Conservation (phyloP, 306 rosid genomes). For the Luffa acutangula region DNA sequence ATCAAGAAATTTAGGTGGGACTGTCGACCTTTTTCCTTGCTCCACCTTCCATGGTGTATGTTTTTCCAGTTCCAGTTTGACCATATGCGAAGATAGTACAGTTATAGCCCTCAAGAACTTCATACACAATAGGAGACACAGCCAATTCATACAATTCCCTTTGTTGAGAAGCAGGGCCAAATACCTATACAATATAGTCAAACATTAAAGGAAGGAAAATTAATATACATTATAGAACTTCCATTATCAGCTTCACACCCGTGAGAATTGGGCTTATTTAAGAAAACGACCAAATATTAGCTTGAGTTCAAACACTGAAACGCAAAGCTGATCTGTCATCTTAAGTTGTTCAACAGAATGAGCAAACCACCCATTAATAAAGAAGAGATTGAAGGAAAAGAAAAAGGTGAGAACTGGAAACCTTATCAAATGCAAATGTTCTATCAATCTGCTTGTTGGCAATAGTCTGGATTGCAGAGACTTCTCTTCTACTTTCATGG, state of each 20-base stretch:
- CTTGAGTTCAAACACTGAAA: neutral
- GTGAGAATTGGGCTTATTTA: slow-evolving; percentile 1
- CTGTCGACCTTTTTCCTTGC: slow-evolving; percentile 77
- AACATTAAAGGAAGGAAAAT: slow-evolving; percentile 3
- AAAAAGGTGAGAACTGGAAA: slow-evolving; percentile 7
- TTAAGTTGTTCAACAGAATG: neutral
- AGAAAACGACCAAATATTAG: neutral
- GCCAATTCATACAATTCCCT: slow-evolving; percentile 88
- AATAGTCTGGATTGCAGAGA: slow-evolving; percentile 75
- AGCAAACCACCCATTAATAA: neutral
- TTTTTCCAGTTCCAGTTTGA: slow-evolving; percentile 97
- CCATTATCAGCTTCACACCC: slow-evolving; percentile 5
- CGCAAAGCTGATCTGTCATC: neutral
- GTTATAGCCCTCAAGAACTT: slow-evolving; percentile 98
- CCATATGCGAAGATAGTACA: slow-evolving; percentile 98
- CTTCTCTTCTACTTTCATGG: slow-evolving; percentile 68
- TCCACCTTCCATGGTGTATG: slow-evolving; percentile 99
- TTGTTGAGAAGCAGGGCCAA: slow-evolving; percentile 91
- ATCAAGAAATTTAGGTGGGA: neutral
- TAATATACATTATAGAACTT: neutral
- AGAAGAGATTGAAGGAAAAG: neutral
- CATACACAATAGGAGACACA: slow-evolving; percentile 85
- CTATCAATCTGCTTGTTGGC: slow-evolving; percentile 99
- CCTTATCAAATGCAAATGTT: slow-evolving; percentile 92
- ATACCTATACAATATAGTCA: slow-evolving; percentile 47